phyloP scores from a whole-genome alignment of 176 grass and related monocot genomes.

The Chrysopogon serrulatus region DNA sequence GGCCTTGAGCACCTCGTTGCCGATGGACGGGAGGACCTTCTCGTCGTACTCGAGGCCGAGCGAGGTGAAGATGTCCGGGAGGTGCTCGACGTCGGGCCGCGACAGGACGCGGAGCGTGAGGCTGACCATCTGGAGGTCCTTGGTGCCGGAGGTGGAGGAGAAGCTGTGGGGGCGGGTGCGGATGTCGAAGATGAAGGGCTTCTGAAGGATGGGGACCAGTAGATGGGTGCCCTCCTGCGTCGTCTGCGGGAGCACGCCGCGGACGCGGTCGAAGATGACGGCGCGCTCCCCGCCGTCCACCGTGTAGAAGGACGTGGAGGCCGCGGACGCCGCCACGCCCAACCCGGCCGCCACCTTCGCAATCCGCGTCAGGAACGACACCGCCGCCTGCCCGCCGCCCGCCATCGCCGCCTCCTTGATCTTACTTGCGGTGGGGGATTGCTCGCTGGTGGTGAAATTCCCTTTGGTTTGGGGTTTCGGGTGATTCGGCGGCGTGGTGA shows the following conservation, averaged over 20 bases:
- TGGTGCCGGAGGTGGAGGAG: constrained; percentile 86
- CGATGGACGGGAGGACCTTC: constrained; percentile 98
- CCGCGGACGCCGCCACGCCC: constrained; percentile 39
- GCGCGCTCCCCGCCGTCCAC: constrained; percentile 88
- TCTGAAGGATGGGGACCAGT: constrained; percentile 82
- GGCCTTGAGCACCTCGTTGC: constrained; percentile 96
- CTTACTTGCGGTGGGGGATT: not conserved
- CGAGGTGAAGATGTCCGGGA: constrained; percentile 87
- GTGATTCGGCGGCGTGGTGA: not conserved
- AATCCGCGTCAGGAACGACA: constrained; percentile 58
- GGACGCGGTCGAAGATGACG: constrained; percentile 85
- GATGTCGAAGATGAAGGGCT: constrained; percentile 89
- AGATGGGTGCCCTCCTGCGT: constrained; percentile 86
- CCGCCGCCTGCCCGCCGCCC: constrained; percentile 52
- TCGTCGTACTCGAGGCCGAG: constrained; percentile 93
- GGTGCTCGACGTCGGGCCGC: constrained; percentile 53
- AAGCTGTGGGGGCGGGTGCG: constrained; percentile 89
- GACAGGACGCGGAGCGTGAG: constrained; percentile 87
- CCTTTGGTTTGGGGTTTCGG: not conserved
- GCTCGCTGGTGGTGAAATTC: not conserved
- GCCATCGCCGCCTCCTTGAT: constrained; percentile 7
- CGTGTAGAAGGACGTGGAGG: constrained; percentile 64
- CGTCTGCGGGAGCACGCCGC: constrained; percentile 57
- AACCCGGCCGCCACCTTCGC: constrained; percentile 53
- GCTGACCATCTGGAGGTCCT: constrained; percentile 99